These are phyloP conservation scores for Cucumis hystrix DNA, from an alignment of 306 rosid genomes.

Conservation along the genomic window DNA sequence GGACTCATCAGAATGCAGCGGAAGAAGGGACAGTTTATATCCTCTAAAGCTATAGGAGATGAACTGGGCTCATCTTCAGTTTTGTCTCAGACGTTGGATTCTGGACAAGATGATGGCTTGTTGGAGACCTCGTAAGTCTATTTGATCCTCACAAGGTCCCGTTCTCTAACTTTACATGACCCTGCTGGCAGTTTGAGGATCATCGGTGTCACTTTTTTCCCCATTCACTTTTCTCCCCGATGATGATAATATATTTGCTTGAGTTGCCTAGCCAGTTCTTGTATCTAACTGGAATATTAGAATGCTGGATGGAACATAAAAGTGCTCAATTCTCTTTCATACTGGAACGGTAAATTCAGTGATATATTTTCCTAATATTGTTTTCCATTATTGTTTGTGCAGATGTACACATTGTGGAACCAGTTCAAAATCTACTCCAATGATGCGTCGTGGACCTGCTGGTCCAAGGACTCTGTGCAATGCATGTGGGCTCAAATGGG, in stretches of 20 bases:
- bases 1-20: constrained; percentile 41
- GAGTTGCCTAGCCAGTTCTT: not conserved
- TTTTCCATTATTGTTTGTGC: not conserved
- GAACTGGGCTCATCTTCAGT: constrained; percentile 24
- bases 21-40: constrained; percentile 43
- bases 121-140: constrained; percentile 34
- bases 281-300: not conserved
- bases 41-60: constrained; percentile 29
- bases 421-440: constrained; percentile 41
- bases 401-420: constrained; percentile 44
- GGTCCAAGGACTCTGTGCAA: constrained; percentile 45
- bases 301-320: not conserved
- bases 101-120: constrained; percentile 38
- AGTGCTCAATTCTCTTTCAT: not conserved
- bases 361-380: not conserved
- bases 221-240: not conserved
- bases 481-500: constrained; percentile 53
- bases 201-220: not conserved
- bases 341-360: not conserved
- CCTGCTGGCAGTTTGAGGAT: not conserved
- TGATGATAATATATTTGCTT: not conserved
- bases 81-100: constrained; percentile 17
- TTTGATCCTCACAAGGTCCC: not conserved
- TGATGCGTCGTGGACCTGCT: constrained; percentile 51
- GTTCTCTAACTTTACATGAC: not conserved